phyloP scores from a whole-genome alignment of 2,329 filamentous ascomycete species.

The Calonectria henricotiae region DNA sequence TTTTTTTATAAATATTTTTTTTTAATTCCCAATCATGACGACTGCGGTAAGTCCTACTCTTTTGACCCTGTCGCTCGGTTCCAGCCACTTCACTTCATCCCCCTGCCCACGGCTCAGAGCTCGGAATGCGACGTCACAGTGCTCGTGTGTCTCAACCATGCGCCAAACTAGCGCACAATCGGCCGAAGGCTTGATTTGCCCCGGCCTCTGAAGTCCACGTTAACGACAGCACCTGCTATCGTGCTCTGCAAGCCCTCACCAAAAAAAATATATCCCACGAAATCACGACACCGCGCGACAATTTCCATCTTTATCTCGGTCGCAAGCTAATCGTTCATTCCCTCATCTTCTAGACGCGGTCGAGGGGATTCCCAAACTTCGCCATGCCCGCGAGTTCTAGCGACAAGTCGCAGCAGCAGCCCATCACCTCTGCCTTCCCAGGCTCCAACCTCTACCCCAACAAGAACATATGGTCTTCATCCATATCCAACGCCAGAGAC shows the following conservation, averaged over 20 bases:
- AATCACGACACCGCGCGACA: slow-evolving; percentile 36
- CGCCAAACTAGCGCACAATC: slow-evolving; percentile 55
- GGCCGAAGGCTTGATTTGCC: slow-evolving; percentile 52
- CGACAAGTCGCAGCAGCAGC: slow-evolving; percentile 56
- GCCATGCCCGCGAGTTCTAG: slow-evolving; percentile 57
- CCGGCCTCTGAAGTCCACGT: slow-evolving; percentile 48
- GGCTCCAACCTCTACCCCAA: slow-evolving; percentile 58
- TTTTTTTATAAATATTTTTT: neutral
- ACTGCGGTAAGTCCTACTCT: slow-evolving; percentile 39
- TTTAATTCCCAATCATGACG: slow-evolving; percentile 36
- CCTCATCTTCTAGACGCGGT: slow-evolving; percentile 54
- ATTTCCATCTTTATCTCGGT: slow-evolving; percentile 44
- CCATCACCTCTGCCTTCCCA: slow-evolving; percentile 60
- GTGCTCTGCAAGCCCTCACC: slow-evolving; percentile 41
- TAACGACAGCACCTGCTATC: slow-evolving; percentile 38
- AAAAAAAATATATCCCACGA: slow-evolving; percentile 39
- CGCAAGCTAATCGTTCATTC: slow-evolving; percentile 46
- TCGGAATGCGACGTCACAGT: slow-evolving; percentile 56
- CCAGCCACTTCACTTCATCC: slow-evolving; percentile 26
- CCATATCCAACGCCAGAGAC: slow-evolving; percentile 61
- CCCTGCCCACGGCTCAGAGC: slow-evolving; percentile 42
- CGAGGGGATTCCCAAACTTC: slow-evolving; percentile 60
- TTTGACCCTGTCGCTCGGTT: slow-evolving; percentile 23
- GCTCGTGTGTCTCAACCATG: slow-evolving; percentile 59
- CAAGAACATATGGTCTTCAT: slow-evolving; percentile 61